Conservation (phyloP, 169 alveolate genomes). For the Plasmodium coatneyi region DNA sequence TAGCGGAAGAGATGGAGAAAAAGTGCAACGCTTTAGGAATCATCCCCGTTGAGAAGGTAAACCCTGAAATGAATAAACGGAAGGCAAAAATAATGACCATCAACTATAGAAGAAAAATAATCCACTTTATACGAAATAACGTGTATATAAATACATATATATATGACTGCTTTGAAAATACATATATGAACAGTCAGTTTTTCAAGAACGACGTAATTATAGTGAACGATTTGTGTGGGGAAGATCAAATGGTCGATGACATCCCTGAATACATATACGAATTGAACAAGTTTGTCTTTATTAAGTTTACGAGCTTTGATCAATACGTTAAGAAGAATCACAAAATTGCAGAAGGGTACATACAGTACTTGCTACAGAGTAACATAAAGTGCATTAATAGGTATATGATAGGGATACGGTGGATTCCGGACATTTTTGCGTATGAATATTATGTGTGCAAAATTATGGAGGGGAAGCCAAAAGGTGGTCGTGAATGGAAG, state of each 20-base stretch:
- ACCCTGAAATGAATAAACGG: not conserved
- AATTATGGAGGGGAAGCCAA: slow-evolving; percentile 23
- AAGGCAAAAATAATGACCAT: slow-evolving; percentile 6
- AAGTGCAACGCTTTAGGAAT: not conserved
- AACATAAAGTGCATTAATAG: slow-evolving; percentile 57
- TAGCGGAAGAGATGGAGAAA: slow-evolving; percentile 6
- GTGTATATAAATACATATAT: slow-evolving; percentile 52
- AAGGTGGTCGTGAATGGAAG: not conserved
- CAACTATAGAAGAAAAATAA: slow-evolving; percentile 35
- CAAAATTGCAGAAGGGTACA: slow-evolving; percentile 50
- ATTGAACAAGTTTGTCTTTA: slow-evolving; percentile 59
- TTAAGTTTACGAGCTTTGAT: slow-evolving; percentile 55
- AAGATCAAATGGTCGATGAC: slow-evolving; percentile 15
- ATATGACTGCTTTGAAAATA: slow-evolving; percentile 64
- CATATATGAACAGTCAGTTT: slow-evolving; percentile 30
- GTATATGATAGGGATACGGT: slow-evolving; percentile 70
- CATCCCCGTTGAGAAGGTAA: not conserved
- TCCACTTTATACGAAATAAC: slow-evolving; percentile 40
- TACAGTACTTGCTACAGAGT: slow-evolving; percentile 43
- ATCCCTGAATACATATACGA: slow-evolving; percentile 57
- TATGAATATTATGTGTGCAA: slow-evolving; percentile 70
- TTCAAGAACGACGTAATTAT: slow-evolving; percentile 62
- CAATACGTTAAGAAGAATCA: slow-evolving; percentile 47
- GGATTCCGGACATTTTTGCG: slow-evolving; percentile 63
- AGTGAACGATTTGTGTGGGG: not conserved